Evolutionary conservation across 73 alveolate genomes (phyloP).

Genomic region (Effrenium voratum): DNA sequence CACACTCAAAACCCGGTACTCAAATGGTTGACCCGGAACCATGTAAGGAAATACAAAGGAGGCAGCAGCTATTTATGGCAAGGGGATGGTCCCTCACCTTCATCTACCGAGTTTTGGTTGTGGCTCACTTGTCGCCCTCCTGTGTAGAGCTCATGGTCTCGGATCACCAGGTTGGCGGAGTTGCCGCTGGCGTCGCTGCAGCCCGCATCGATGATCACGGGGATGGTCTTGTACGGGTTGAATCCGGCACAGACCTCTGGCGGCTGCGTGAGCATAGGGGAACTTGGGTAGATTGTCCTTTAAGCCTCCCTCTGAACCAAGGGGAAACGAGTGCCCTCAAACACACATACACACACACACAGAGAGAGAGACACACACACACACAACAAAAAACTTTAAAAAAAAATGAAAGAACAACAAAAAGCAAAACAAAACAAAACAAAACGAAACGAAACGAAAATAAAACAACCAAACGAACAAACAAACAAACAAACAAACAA

Average conservation of each 20-base stretch:
- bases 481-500: no score
- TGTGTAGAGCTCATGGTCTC: constrained; percentile 86
- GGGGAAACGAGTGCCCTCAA: neutral
- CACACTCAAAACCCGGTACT: no score
- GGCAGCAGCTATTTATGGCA: no score
- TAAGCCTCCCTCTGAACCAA: neutral
- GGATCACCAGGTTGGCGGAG: constrained; percentile 62
- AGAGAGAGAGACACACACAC: neutral
- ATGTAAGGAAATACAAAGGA: no score
- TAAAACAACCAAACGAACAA: no score
- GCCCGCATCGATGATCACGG: constrained; percentile 88
- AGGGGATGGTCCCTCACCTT: no score
- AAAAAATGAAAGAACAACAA: neutral
- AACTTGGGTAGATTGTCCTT: neutral
- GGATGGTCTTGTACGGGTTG: constrained; percentile 91
- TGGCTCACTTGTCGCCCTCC: constrained; percentile 2
- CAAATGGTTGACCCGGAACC: no score
- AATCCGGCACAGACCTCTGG: constrained; percentile 86
- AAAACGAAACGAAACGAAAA: no score
- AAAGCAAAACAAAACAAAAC: neutral
- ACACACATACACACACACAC: neutral
- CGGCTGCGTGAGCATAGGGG: neutral
- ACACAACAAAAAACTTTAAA: neutral
- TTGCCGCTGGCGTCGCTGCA: constrained; percentile 77
- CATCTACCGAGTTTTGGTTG: neutral